Conservation (phyloP, 2,329 filamentous ascomycete species). For the Hypoxylon sp. region DNA sequence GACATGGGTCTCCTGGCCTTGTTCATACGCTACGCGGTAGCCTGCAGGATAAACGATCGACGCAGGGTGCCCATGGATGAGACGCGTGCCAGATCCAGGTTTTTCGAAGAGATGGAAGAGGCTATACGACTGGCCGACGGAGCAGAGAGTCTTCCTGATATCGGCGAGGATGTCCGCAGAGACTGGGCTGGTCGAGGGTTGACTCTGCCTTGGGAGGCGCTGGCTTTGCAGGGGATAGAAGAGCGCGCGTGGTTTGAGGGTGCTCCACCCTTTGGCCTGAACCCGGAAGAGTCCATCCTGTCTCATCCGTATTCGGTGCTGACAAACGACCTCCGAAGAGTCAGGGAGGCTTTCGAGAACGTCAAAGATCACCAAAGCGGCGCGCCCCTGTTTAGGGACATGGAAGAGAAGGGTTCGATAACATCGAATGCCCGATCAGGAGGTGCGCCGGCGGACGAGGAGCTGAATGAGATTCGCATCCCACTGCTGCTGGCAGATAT, state of each 20-base stretch:
- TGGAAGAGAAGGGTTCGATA: not conserved
- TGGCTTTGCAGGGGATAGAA: not conserved
- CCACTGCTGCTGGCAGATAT: conserved; percentile 8
- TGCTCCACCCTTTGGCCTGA: not conserved
- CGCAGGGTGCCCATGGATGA: not conserved
- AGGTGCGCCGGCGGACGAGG: not conserved
- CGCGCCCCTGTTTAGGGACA: not conserved
- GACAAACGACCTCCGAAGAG: not conserved
- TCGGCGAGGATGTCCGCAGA: not conserved
- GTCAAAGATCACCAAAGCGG: not conserved
- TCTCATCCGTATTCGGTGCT: not conserved
- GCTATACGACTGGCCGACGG: not conserved
- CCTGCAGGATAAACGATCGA: conserved; percentile 16
- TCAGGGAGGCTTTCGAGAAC: not conserved
- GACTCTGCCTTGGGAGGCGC: conserved; percentile 1
- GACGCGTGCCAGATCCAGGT: not conserved
- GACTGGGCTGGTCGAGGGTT: not conserved
- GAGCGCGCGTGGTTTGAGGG: no score
- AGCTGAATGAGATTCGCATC: conserved; percentile 4
- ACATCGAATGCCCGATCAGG: not conserved
- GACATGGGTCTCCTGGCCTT: conserved; percentile 14
- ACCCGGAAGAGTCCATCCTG: no score
- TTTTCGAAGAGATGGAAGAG: conserved; percentile 2
- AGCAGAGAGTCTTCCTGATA: not conserved
- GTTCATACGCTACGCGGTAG: conserved; percentile 18